Evolutionary conservation across 169 alveolate species (phyloP).

Genomic region (Cryptosporidium ubiquitum): DNA sequence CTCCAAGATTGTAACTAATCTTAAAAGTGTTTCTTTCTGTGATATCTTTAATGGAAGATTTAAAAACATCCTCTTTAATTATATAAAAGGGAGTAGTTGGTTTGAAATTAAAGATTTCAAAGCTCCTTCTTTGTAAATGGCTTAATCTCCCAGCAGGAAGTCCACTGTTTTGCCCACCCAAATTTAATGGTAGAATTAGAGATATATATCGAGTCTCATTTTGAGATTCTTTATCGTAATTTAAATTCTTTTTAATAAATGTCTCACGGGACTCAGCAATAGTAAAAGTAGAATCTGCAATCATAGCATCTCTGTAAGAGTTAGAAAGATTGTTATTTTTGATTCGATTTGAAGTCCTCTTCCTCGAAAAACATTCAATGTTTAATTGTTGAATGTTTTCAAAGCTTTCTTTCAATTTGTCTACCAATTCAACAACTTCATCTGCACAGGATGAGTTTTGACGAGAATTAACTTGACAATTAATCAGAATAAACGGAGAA

Average conservation of each 20-base stretch:
- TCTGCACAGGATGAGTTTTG: neutral
- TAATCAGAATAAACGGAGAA: slow-evolving; percentile 10
- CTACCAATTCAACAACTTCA: neutral
- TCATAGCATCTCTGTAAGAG: slow-evolving; percentile 61
- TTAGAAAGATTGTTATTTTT: slow-evolving; percentile 51
- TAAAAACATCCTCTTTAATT: slow-evolving; percentile 19
- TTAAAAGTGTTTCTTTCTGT: neutral
- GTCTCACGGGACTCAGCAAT: slow-evolving; percentile 63
- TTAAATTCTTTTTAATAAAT: slow-evolving; percentile 31
- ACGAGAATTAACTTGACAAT: slow-evolving; percentile 21
- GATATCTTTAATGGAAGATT: slow-evolving; percentile 1
- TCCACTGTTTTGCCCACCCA: neutral
- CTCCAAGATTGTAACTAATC: slow-evolving; percentile 20
- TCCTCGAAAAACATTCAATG: slow-evolving; percentile 4
- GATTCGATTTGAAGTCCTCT: slow-evolving; percentile 62
- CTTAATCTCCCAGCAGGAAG: slow-evolving; percentile 12
- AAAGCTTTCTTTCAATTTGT: neutral
- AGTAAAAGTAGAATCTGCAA: slow-evolving; percentile 55
- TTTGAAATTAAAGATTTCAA: slow-evolving; percentile 30
- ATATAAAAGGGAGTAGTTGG: slow-evolving; percentile 58
- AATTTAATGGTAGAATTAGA: slow-evolving; percentile 19
- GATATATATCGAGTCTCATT: slow-evolving; percentile 25
- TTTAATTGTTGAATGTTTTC: neutral
- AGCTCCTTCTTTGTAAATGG: slow-evolving; percentile 36
- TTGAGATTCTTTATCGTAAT: slow-evolving; percentile 14